Percentiles rank a stretch among this genome's conserved stretches.
These are phyloP conservation scores for Fraxinus latifolia DNA, from an alignment of 305 asterid genomes.

Conservation along the genomic window DNA sequence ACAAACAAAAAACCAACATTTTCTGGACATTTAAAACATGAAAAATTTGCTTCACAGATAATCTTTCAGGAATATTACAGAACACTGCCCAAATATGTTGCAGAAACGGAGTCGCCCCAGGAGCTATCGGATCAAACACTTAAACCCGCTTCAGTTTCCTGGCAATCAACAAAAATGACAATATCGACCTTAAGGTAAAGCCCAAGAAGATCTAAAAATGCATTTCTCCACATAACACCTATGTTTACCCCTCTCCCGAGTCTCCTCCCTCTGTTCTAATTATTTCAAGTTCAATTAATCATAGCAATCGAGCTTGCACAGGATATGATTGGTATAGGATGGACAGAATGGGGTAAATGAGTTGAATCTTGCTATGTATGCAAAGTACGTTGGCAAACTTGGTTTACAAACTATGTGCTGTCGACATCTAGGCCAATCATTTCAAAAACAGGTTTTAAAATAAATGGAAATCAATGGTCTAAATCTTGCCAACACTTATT, in stretches of 20 bases:
- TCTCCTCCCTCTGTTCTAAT: neutral
- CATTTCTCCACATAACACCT: neutral
- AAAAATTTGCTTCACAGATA: neutral
- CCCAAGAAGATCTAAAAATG: neutral
- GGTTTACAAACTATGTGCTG: too few species aligned
- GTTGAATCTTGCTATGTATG: neutral
- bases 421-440: too few species aligned
- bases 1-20: neutral
- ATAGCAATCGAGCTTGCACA: neutral
- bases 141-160: neutral
- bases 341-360: neutral
- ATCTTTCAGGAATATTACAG: neutral
- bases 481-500: too few species aligned
- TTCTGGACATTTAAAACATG: neutral
- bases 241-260: neutral
- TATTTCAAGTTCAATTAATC: neutral
- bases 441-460: too few species aligned
- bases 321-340: neutral
- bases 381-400: too few species aligned
- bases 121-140: neutral
- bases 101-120: neutral
- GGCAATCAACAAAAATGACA: neutral
- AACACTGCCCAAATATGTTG: neutral
- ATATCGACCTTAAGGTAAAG: neutral
- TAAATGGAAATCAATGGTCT: too few species aligned